phyloP scores from a whole-genome alignment of 108 stramenopile species.

The Stephanodiscus triporus region DNA sequence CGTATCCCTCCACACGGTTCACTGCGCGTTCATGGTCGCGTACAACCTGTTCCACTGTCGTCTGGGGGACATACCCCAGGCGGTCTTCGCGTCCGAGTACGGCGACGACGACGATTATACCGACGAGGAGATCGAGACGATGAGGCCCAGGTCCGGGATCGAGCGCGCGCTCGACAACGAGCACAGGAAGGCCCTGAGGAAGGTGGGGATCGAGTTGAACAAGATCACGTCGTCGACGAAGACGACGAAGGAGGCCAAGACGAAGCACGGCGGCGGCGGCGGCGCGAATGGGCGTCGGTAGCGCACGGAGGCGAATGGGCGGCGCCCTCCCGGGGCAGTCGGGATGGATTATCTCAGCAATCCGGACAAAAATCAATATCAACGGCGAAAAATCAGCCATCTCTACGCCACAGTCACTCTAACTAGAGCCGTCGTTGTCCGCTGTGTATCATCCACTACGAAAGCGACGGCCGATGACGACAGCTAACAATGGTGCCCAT shows the following conservation, averaged over 20 bases:
- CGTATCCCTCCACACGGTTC: constrained; percentile 22
- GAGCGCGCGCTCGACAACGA: constrained; percentile 51
- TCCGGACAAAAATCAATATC: too few relatives aligned
- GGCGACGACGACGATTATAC: constrained; percentile 46
- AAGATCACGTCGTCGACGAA: constrained; percentile 22
- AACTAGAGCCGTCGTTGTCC: too few relatives aligned
- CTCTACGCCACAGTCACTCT: too few relatives aligned
- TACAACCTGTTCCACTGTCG: constrained; percentile 57
- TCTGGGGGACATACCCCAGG: constrained; percentile 42
- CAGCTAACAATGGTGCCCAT: too few relatives aligned
- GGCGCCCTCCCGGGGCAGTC: too few relatives aligned
- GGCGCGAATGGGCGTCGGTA: background rate
- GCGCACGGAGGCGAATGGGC: too few relatives aligned
- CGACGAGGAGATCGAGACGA: constrained; percentile 52
- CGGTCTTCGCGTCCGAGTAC: constrained; percentile 24
- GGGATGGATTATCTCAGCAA: too few relatives aligned
- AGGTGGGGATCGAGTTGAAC: constrained; percentile 46
- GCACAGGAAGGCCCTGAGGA: constrained; percentile 48
- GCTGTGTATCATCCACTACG: too few relatives aligned
- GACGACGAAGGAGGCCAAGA: background rate
- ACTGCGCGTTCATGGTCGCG: constrained; percentile 26
- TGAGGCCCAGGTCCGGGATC: constrained; percentile 51
- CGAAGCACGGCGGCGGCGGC: background rate
- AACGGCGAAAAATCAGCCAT: too few relatives aligned
- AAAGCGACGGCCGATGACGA: too few relatives aligned